Percentiles rank a stretch among this genome's conserved stretches.
phyloP scores from a whole-genome alignment of 1,284 basidiomycete genomes.

The Psilocybe mexicana region DNA sequence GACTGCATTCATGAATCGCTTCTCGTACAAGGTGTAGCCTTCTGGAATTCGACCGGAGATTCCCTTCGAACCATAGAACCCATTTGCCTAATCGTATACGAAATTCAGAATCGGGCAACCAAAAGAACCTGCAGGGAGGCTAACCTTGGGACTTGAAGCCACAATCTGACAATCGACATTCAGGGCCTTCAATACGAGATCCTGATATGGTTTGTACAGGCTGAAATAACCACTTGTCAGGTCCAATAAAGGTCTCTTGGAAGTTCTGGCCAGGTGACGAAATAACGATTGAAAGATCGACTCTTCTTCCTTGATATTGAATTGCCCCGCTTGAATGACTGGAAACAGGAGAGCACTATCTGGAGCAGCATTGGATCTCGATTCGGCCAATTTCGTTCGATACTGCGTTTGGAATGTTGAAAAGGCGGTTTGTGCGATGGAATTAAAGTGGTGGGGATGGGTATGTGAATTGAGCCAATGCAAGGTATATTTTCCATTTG shows the following conservation, averaged over 20 bases:
- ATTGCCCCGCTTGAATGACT: slow-evolving; percentile 83
- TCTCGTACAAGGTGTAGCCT: slow-evolving; percentile 89
- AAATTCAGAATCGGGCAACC: background rate
- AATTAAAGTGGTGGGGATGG: slow-evolving; percentile 64
- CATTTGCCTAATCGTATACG: slow-evolving; percentile 74
- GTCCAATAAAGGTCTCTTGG: slow-evolving; percentile 53
- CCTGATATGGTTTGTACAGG: slow-evolving; percentile 81
- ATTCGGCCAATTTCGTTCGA: slow-evolving; percentile 17
- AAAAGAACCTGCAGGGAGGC: slow-evolving; percentile 12
- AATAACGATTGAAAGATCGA: slow-evolving; percentile 61
- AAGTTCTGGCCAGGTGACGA: slow-evolving; percentile 30
- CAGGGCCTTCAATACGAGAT: slow-evolving; percentile 60
- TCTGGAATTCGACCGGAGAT: slow-evolving; percentile 93
- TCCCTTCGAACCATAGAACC: slow-evolving; percentile 89
- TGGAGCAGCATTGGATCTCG: background rate
- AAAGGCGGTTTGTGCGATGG: slow-evolving; percentile 48
- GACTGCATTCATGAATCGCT: slow-evolving; percentile 79
- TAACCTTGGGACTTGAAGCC: slow-evolving; percentile 84
- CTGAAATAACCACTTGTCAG: slow-evolving; percentile 97
- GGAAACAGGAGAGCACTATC: slow-evolving; percentile 70
- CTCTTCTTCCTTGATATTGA: slow-evolving; percentile 84
- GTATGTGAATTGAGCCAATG: slow-evolving; percentile 57
- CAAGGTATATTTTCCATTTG: slow-evolving; percentile 42
- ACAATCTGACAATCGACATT: slow-evolving; percentile 74
- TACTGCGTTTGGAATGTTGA: slow-evolving; percentile 50